These are phyloP conservation scores for Phialemoniopsis sp. DNA, from an alignment of 2,329 filamentous ascomycete genomes.

Conservation along the genomic window DNA sequence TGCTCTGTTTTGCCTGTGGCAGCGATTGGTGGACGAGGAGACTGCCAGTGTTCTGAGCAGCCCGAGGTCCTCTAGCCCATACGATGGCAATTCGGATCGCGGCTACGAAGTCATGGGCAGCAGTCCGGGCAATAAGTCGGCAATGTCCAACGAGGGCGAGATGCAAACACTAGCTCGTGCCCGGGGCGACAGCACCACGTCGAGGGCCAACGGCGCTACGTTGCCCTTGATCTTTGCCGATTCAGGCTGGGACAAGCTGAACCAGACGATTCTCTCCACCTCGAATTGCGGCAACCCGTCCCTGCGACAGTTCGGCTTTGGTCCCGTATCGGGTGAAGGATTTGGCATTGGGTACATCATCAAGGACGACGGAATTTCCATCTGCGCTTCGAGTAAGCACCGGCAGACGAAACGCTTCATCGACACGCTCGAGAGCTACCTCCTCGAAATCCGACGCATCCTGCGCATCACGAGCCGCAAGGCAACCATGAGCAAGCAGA, in stretches of 20 bases:
- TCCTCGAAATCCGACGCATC: conserved; percentile 84
- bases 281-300: conserved; percentile 99
- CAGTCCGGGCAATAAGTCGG: conserved; percentile 46
- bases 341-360: conserved; percentile 99
- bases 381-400: conserved; percentile 92
- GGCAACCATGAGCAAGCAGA: conserved; percentile 35
- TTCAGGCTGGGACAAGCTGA: conserved; percentile 88
- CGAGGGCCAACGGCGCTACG: conserved; percentile 30
- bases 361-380: conserved; percentile 86
- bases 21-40: conserved; percentile 77
- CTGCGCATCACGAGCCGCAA: conserved; percentile 61
- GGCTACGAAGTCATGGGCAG: conserved; percentile 42
- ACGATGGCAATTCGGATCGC: conserved; percentile 42
- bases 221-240: conserved; percentile 85
- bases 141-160: conserved; percentile 32
- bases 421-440: conserved; percentile 83
- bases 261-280: conserved; percentile 89
- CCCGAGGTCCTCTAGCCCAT: too few species aligned
- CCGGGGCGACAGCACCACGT: conserved; percentile 51
- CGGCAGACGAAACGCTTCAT: conserved; percentile 88
- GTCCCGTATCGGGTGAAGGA: conserved; percentile 86
- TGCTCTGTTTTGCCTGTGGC: conserved; percentile 92
- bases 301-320: conserved; percentile 93
- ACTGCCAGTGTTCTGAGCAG: conserved; percentile 33
- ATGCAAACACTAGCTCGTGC: conserved; percentile 30